Percentiles rank a stretch among this genome's conserved stretches.
Conservation (phyloP, 202 grass and related monocot genomes). For the Digitaria exilis region DNA sequence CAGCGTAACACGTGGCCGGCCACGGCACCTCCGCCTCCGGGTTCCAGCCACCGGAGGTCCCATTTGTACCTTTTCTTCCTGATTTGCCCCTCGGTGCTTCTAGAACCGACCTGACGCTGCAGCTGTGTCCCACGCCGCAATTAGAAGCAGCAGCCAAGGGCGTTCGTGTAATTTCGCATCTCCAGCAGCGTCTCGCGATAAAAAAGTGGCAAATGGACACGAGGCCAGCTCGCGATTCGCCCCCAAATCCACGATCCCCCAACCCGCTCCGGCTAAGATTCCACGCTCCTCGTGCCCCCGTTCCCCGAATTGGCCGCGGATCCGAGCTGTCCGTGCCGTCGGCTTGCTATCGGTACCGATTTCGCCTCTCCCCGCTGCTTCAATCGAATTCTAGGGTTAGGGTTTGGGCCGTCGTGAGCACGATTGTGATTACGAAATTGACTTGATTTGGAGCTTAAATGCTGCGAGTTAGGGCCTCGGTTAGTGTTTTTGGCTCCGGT, state of each 20-base stretch:
- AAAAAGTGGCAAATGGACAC: not conserved
- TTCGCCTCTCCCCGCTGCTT: not conserved
- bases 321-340: not conserved
- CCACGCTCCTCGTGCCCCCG: not conserved
- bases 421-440: not conserved
- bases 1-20: not conserved
- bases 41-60: not conserved
- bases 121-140: not conserved
- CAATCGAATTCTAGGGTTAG: not conserved
- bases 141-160: not conserved
- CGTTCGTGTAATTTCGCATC: not conserved
- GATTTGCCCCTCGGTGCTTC: not conserved
- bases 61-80: not conserved
- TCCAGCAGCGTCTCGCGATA: not conserved
- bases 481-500: not conserved
- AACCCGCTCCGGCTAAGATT: not conserved
- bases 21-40: not conserved
- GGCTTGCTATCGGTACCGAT: not conserved
- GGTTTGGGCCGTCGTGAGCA: not conserved
- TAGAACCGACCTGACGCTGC: not conserved
- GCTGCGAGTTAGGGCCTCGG: not conserved
- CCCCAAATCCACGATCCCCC: not conserved
- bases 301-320: conserved; percentile 10
- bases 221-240: not conserved
- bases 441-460: not conserved